Evolutionary conservation across 345 rosid species (phyloP).

Genomic region (Eucalyptus polybractea): DNA sequence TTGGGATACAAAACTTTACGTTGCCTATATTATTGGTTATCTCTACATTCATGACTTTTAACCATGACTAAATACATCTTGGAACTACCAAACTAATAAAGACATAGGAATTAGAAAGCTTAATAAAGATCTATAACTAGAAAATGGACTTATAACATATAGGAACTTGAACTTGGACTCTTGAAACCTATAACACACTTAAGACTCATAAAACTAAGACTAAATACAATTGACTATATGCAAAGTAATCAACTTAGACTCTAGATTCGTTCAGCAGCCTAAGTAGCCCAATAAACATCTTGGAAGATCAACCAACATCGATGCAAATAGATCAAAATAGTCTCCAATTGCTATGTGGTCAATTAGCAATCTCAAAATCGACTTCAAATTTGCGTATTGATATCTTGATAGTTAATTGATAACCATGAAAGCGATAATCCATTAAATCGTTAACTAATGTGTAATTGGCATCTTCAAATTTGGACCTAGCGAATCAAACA

Average conservation of each 20-base stretch:
- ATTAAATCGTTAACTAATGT: rapidly evolving
- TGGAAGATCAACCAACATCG: too few species aligned
- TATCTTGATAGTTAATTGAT: background rate
- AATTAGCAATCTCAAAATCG: too few species aligned
- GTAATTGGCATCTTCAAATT: background rate
- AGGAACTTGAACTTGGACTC: too few species aligned
- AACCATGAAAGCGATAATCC: background rate
- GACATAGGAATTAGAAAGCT: background rate
- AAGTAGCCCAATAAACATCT: background rate
- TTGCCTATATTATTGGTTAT: background rate
- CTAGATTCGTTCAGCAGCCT: background rate
- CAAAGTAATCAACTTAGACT: background rate
- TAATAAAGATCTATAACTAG: too few species aligned
- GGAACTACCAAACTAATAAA: background rate
- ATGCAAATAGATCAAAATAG: too few species aligned
- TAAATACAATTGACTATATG: background rate
- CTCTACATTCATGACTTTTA: background rate
- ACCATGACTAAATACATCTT: too few species aligned
- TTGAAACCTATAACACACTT: background rate
- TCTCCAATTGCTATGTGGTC: too few species aligned
- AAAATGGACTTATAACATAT: too few species aligned
- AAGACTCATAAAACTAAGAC: background rate
- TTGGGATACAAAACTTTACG: background rate
- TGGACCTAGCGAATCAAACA: background rate
- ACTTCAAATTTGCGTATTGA: too few species aligned